Conservation (phyloP, 2,329 filamentous ascomycete species). For the Pestalotiopsis sp. region DNA sequence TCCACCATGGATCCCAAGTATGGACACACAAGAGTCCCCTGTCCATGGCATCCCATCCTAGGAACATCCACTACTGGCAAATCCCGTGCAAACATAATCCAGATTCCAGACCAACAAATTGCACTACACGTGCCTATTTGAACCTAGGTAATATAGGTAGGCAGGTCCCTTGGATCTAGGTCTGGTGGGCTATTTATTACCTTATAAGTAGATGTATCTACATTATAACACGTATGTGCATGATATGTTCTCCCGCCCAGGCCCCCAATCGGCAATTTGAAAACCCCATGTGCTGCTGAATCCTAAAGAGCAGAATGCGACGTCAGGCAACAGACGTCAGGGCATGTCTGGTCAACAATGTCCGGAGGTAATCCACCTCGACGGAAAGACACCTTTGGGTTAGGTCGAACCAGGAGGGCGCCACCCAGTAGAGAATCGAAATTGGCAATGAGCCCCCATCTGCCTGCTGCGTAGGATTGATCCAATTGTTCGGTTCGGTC, state of each 20-base stretch:
- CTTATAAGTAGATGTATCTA: neutral
- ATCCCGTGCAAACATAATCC: neutral
- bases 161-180: constrained; percentile 1
- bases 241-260: neutral
- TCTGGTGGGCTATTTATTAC: no score
- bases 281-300: neutral
- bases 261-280: neutral
- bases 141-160: no score
- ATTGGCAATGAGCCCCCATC: no score
- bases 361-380: neutral
- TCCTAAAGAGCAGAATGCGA: neutral
- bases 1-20: neutral
- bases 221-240: neutral
- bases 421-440: no score
- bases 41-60: neutral
- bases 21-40: neutral
- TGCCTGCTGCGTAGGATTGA: no score
- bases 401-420: no score
- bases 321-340: neutral
- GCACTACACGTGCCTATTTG: neutral
- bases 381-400: no score
- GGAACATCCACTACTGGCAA: neutral
- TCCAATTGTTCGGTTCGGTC: no score
- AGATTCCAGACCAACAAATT: neutral
- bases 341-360: neutral